Evolutionary conservation across 495 filamentous ascomycete genomes (phyloP), one percentile per base, ranked within the genome.

Genomic region (Hypoxylon cercidicola): DNA sequence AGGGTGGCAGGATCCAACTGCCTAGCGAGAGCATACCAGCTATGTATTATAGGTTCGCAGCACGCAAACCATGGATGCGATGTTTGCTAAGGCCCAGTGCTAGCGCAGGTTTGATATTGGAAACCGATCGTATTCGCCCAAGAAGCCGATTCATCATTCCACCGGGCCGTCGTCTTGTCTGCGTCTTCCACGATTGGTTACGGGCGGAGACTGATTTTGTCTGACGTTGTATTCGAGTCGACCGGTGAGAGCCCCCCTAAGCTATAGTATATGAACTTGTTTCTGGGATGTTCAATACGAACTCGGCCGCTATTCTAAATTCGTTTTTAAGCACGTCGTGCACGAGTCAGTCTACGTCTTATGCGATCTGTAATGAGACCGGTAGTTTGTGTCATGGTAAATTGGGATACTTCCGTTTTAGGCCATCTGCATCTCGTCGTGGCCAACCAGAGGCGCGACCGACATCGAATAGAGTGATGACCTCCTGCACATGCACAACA

Each of bases 381-480:
- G 54, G 65, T 68, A 68, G 65, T 62, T 68, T 50, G 60, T 60
- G 60, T 56, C n/a, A 57, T 58, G 58, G 53, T 62, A 56, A 66
- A 58, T 64, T 62, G 52, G 57, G 28, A 10, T 55, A 59, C 57
- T 74, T 67, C 71, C 71, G 51, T 57, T 74, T 72, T 63, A 45
- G 69, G 71, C 66, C 63, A 61, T 66, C 18, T 74, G 71, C 71
- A 74, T 58, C 58, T 64, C 48, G 9, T 66, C 48, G 57, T 49
- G 62, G 46, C 71, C 71, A 74, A 74, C 71, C 60, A 68, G 69
- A 68, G 56, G 62, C 59, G 62, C 59, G 60, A 58, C 57, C 60
- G 69, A 54, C 57, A 39, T 47, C 13, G 23, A 55, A 63, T 56
- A 60, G 60, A 60, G 65, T 59, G 60, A 64, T 60, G 60, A 68